Evolutionary conservation across 2,329 filamentous ascomycete genomes (phyloP).

Genomic region (Fusarium sp.): DNA sequence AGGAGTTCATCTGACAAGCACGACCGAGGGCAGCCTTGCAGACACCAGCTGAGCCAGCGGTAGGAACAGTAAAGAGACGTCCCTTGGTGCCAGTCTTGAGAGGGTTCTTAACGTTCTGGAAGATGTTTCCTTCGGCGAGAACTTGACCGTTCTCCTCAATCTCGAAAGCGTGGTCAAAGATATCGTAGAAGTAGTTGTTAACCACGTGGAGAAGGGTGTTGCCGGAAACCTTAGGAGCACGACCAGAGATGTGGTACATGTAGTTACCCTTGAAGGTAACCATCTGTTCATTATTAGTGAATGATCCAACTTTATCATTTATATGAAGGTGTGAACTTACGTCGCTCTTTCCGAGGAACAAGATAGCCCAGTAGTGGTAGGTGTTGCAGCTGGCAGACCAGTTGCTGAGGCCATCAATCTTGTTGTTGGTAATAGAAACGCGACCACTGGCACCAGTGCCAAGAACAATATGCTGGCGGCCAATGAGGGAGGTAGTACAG

Average conservation of each 20-base stretch:
- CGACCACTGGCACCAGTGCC: conserved; percentile 64
- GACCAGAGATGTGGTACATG: conserved; percentile 68
- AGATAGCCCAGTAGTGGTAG: conserved; percentile 70
- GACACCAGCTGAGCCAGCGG: conserved; percentile 54
- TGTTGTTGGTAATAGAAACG: conserved; percentile 70
- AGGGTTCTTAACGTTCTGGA: conserved; percentile 63
- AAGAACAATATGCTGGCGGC: conserved; percentile 70
- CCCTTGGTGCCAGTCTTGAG: conserved; percentile 52
- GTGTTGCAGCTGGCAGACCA: conserved; percentile 69
- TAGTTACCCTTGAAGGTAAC: conserved; percentile 71
- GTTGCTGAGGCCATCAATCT: conserved; percentile 65
- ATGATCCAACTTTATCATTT: rapidly evolving
- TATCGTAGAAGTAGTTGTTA: conserved; percentile 71
- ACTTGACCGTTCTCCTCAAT: conserved; percentile 57
- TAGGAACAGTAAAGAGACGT: conserved; percentile 50
- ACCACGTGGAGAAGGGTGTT: conserved; percentile 69
- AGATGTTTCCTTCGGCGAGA: conserved; percentile 68
- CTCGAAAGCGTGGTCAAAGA: conserved; percentile 69
- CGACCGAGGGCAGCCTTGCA: conserved; percentile 60
- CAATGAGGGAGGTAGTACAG: conserved; percentile 67
- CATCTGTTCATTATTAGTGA: conserved; percentile 7
- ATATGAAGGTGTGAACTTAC: not conserved
- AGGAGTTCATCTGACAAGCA: conserved; percentile 63
- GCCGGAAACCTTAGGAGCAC: conserved; percentile 67
- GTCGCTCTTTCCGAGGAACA: conserved; percentile 67